Evolutionary conservation across 306 rosid genomes (phyloP).

Genomic region (Abrus pulchellus): DNA sequence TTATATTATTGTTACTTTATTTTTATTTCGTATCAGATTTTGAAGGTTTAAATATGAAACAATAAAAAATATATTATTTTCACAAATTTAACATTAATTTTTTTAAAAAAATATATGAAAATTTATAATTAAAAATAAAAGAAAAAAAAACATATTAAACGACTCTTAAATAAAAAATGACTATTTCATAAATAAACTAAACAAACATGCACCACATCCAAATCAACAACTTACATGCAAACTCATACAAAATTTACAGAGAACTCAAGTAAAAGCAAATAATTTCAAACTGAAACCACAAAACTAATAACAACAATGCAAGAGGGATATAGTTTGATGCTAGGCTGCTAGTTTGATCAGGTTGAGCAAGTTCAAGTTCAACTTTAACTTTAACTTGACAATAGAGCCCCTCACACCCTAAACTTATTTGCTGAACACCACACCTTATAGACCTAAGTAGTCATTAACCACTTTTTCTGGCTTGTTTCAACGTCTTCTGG

Average conservation of each 20-base stretch:
- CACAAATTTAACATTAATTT: too few relatives aligned
- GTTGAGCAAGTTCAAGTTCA: neutral
- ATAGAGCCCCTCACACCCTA: neutral
- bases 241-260: neutral
- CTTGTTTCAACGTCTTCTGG: constrained; percentile 68
- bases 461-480: neutral
- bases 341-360: neutral
- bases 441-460: neutral
- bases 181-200: neutral
- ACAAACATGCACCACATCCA: neutral
- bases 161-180: neutral
- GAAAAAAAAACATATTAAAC: too few relatives aligned
- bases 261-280: neutral
- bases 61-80: too few relatives aligned
- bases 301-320: neutral
- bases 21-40: too few relatives aligned
- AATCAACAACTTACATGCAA: neutral
- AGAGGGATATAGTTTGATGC: constrained; percentile 7
- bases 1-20: too few relatives aligned
- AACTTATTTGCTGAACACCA: neutral
- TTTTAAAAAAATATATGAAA: too few relatives aligned
- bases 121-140: too few relatives aligned
- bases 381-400: neutral
- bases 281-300: neutral
- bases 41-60: too few relatives aligned